These are phyloP conservation scores for Penicillium expansum DNA, from an alignment of 2,329 filamentous ascomycete genomes.

Conservation along the genomic window DNA sequence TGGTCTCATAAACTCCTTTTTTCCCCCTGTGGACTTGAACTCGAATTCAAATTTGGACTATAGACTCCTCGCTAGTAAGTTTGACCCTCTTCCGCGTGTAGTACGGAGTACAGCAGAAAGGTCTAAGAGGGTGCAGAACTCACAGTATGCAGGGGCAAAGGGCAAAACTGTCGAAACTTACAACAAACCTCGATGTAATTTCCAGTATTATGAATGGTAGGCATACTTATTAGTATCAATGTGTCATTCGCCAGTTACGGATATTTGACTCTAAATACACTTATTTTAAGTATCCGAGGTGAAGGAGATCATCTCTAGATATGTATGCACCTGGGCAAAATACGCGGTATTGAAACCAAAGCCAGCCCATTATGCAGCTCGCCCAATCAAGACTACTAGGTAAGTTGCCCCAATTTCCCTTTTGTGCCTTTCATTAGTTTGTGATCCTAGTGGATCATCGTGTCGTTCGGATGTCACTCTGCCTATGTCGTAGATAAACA, in stretches of 20 bases:
- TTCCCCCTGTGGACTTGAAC: neutral
- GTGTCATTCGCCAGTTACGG: neutral
- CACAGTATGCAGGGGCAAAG: neutral
- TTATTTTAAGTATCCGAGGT: neutral
- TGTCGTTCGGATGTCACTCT: neutral
- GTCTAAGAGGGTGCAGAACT: neutral
- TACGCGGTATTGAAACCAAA: conserved; percentile 1
- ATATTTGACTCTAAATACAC: neutral
- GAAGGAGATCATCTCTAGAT: neutral
- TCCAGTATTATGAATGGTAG: neutral
- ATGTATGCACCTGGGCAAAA: neutral
- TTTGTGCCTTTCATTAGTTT: neutral
- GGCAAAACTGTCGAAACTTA: neutral
- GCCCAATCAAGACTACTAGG: neutral
- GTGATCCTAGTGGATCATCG: neutral
- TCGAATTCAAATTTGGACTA: neutral
- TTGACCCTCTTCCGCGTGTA: neutral
- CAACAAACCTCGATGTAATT: neutral
- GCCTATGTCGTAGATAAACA: neutral
- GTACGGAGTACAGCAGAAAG: conserved; percentile 4
- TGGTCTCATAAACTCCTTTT: neutral
- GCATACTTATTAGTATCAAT: neutral
- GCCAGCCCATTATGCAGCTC: conserved; percentile 4
- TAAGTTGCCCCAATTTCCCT: neutral
- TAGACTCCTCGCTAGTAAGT: neutral